Conservation (phyloP, 768 basidiomycete genomes). For the Obba rivulosa region DNA sequence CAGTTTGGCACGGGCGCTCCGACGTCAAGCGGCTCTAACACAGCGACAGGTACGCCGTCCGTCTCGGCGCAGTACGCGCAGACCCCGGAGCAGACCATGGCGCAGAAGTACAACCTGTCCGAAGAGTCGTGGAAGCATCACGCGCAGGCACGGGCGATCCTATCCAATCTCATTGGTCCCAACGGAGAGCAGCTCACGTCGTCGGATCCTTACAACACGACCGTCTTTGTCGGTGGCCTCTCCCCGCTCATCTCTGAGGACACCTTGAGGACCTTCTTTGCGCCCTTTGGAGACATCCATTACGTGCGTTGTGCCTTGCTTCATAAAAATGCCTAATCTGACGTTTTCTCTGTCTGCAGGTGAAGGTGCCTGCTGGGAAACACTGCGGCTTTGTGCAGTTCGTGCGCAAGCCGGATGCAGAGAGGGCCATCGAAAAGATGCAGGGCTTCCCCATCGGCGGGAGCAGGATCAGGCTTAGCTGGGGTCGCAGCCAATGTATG, state of each 20-base stretch:
- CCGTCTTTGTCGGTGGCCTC: slow-evolving; percentile 90
- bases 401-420: slow-evolving; percentile 86
- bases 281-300: slow-evolving; percentile 90
- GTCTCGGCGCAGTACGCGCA: slow-evolving; percentile 40
- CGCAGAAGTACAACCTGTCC: slow-evolving; percentile 51
- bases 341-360: slow-evolving; percentile 38
- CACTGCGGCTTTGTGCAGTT: slow-evolving; percentile 97
- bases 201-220: slow-evolving; percentile 94
- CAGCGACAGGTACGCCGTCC: slow-evolving; percentile 14
- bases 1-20: slow-evolving; percentile 23
- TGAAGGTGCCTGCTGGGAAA: slow-evolving; percentile 95
- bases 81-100: slow-evolving; percentile 33
- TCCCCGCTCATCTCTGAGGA: slow-evolving; percentile 89
- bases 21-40: slow-evolving; percentile 3
- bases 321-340: slow-evolving; percentile 4
- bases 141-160: slow-evolving; percentile 74
- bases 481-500: slow-evolving; percentile 91
- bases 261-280: slow-evolving; percentile 84
- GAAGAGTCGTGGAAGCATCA: slow-evolving; percentile 86
- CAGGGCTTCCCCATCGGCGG: slow-evolving; percentile 94
- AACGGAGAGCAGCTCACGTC: slow-evolving; percentile 84
- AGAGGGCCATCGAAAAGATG: slow-evolving; percentile 92
- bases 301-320: slow-evolving; percentile 45
- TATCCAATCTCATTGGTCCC: slow-evolving; percentile 80
- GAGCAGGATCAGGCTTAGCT: slow-evolving; percentile 84